Conservation (phyloP, 257 asterid genomes). For the Salvia miltiorrhiza region DNA sequence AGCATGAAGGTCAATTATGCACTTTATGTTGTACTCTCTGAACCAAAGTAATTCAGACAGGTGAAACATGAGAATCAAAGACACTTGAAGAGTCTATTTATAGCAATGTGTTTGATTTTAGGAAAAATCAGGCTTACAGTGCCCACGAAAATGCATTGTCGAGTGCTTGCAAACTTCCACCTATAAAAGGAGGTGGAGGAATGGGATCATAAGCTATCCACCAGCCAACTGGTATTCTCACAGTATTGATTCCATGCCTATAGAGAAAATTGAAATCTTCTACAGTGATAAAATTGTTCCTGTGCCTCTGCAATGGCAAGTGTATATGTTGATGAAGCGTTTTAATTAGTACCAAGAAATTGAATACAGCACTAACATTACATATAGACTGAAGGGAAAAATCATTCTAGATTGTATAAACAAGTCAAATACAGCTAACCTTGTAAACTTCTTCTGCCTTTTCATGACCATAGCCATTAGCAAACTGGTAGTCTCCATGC, state of each 20-base stretch:
- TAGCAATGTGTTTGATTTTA: background rate
- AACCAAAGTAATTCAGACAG: background rate
- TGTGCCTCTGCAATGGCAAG: constrained; percentile 59
- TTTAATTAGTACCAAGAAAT: background rate
- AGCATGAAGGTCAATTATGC: constrained; percentile 88
- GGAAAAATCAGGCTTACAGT: constrained; percentile 45
- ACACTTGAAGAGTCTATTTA: background rate
- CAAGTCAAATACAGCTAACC: constrained; percentile 36
- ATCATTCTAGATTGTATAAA: too few relatives aligned
- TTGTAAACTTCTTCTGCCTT: constrained; percentile 53
- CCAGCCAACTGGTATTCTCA: constrained; percentile 93
- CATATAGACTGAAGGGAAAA: too few relatives aligned
- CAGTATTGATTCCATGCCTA: constrained; percentile 70
- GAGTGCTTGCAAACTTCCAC: constrained; percentile 69
- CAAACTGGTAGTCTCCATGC: constrained; percentile 88
- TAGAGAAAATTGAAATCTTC: constrained; percentile 69
- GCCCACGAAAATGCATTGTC: constrained; percentile 93
- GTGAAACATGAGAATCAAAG: constrained; percentile 2
- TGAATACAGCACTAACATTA: background rate
- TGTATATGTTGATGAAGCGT: background rate
- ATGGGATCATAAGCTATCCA: constrained; percentile 77
- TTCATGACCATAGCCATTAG: constrained; percentile 71
- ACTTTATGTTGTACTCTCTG: constrained; percentile 64
- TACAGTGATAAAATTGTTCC: constrained; percentile 58
- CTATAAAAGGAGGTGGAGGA: constrained; percentile 75